These are phyloP conservation scores for Penicillium psychrosexuale DNA, from an alignment of 2,329 filamentous ascomycete species.

Conservation along the genomic window DNA sequence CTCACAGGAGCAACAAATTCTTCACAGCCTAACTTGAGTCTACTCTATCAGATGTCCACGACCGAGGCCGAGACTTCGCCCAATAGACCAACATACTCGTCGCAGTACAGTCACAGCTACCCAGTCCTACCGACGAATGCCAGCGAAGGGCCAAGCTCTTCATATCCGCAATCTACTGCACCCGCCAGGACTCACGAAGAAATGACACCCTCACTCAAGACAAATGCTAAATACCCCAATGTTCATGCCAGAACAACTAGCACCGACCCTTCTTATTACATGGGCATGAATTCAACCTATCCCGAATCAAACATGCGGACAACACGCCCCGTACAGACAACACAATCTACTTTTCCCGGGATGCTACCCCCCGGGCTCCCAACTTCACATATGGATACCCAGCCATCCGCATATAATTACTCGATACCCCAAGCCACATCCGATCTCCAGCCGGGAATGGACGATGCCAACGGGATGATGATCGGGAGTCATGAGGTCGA, in stretches of 20 bases:
- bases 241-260: conserved; percentile 43
- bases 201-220: conserved; percentile 18
- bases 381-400: conserved; percentile 20
- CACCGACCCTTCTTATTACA: conserved; percentile 38
- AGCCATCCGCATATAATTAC: conserved; percentile 24
- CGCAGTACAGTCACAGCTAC: conserved; percentile 32
- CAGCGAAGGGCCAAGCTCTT: conserved; percentile 20
- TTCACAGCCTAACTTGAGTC: conserved; percentile 75
- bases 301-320: conserved; percentile 19
- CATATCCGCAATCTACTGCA: conserved; percentile 33
- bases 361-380: conserved; percentile 18
- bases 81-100: conserved; percentile 31
- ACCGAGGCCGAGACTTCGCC: conserved; percentile 21
- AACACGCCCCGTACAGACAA: conserved; percentile 25
- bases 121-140: conserved; percentile 20
- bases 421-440: conserved; percentile 17
- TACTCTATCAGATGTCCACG: conserved; percentile 67
- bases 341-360: conserved; percentile 17
- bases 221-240: conserved; percentile 27
- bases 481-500: conserved; percentile 77
- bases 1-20: conserved; percentile 86
- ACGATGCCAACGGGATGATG: conserved; percentile 51
- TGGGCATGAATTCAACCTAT: conserved; percentile 51
- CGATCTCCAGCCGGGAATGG: conserved; percentile 20
- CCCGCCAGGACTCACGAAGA: conserved; percentile 25